Evolutionary conservation across 768 basidiomycete genomes (phyloP), one percentile per base, ranked within the genome.

Genomic region (Coprinopsis marcescibilis): DNA sequence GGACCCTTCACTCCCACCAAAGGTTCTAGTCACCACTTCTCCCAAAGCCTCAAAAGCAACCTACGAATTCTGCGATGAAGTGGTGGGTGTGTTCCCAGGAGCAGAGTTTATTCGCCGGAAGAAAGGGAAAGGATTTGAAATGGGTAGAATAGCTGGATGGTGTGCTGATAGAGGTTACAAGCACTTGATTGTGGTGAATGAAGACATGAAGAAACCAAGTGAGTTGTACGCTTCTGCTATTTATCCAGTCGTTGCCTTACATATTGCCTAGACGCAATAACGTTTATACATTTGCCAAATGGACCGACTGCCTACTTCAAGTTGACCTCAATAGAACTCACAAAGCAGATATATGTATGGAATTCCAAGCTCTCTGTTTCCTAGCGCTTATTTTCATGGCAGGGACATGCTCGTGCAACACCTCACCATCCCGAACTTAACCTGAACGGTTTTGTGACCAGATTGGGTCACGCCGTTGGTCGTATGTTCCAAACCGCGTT

Each of bases 301-400:
- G 96, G 96, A 11, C 96, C 96, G 0, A 89, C 90, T 1, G 94
- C 94, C 0, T 94, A 94, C 63, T 97, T 98, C 74, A 95, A 89
- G 61, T 73, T 99, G 33, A 84, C 89, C 0, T 94, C 91, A 4
- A 73, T 98, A 30, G 81, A 90, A 57, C 74, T 93, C 15, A 86
- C 91, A 10, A 80, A 85, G 62, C 73, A 90, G 54, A 95, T 98
- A 34, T 88, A 81, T 59, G 91, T 92, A 54, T 12, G 85, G n/a
- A n/a, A n/a, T n/a, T n/a, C n/a, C n/a, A n/a, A n/a, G n/a, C n/a
- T n/a, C n/a, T n/a, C n/a, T n/a, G n/a, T n/a, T n/a, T n/a, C n/a
- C n/a, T n/a, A n/a, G n/a, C n/a, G n/a, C n/a, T n/a, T n/a, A n/a
- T n/a, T n/a, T n/a, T n/a, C n/a, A n/a, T n/a, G n/a, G 33, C 27